phyloP scores from a whole-genome alignment of 1,284 basidiomycete genomes.

The Fomes fomentarius region DNA sequence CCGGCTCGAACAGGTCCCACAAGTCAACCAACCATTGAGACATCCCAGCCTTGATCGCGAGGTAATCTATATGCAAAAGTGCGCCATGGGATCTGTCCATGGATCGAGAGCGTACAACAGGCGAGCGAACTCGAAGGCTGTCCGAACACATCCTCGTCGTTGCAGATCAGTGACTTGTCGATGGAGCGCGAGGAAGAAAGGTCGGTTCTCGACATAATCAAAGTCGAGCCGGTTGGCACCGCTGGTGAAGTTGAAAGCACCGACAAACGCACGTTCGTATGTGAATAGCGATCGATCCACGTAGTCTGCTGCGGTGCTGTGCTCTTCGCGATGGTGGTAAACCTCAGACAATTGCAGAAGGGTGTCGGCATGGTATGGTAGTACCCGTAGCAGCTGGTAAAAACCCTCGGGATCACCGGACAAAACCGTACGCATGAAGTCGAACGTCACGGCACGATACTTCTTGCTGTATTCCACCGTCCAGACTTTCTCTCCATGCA shows the following conservation, averaged over 20 bases:
- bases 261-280: constrained; percentile 86
- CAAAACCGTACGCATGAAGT: constrained; percentile 80
- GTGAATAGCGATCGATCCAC: constrained; percentile 88
- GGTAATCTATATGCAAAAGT: constrained; percentile 81
- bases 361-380: constrained; percentile 90
- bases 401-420: constrained; percentile 79
- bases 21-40: constrained; percentile 78
- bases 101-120: constrained; percentile 85
- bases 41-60: constrained; percentile 83
- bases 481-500: constrained; percentile 76
- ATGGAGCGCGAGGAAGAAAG: constrained; percentile 82
- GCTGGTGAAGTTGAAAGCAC: constrained; percentile 80
- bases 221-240: constrained; percentile 88
- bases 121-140: constrained; percentile 87
- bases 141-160: constrained; percentile 85
- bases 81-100: constrained; percentile 86
- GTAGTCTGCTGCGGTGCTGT: constrained; percentile 82
- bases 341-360: constrained; percentile 86
- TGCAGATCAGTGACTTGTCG: constrained; percentile 80
- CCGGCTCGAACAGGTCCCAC: constrained; percentile 50
- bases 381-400: constrained; percentile 55
- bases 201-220: constrained; percentile 82
- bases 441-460: constrained; percentile 79
- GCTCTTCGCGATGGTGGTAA: constrained; percentile 85
- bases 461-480: constrained; percentile 84